Base-by-base conservation (phyloP, 345 rosid species). In the Dovyalis caffra region DNA sequence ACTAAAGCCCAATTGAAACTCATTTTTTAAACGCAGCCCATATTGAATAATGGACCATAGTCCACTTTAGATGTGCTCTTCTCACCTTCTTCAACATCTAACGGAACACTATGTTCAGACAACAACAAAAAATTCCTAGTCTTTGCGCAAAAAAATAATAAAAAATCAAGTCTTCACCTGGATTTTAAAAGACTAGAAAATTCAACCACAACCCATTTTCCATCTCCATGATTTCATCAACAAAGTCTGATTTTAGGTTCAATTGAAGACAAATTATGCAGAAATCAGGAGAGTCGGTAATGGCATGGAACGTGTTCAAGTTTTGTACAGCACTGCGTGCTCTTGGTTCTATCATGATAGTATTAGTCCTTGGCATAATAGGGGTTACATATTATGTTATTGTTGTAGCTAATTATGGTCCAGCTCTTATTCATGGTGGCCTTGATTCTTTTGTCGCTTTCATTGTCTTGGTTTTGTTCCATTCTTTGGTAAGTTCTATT, bases 241-340 rank as follows among this genome's bases (percentile, higher is more conserved):
- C 5, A 76, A 69, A 69, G 67, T 33, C 18, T 68, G 18, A 25
- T 21, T 25, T 76, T 21, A 20, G 53, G 67, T 75, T 66, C 18
- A 66, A 37, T 49, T 34, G 12, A 33, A 43, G 32, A 28, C 2
- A 35, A 26, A 38, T 23, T 29, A 60, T 67, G 78, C 73, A 38
- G 18, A 75, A 75, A 75, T 60, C 68, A 21, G 68, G 78, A 58
- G 67, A 72, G 18, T 4, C 47, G 28, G 51, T 64, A 43, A 92
- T 90, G 95, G 91, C 95, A 26, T 87, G 90, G 88, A 90, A 92
- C 83, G 88, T 89, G 58, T 92, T 92, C 90, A 88, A 84, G 78
- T 90, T 87, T 83, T 92, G 97, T 69, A 88, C 94, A 38, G 86
- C 89, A 8, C 88, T 92, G 29, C 92, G 97, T 0, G 97, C 92